Percentiles rank a stretch among this genome's conserved stretches.
phyloP scores from a whole-genome alignment of 306 rosid species.

The Cucurbita ficifolia region DNA sequence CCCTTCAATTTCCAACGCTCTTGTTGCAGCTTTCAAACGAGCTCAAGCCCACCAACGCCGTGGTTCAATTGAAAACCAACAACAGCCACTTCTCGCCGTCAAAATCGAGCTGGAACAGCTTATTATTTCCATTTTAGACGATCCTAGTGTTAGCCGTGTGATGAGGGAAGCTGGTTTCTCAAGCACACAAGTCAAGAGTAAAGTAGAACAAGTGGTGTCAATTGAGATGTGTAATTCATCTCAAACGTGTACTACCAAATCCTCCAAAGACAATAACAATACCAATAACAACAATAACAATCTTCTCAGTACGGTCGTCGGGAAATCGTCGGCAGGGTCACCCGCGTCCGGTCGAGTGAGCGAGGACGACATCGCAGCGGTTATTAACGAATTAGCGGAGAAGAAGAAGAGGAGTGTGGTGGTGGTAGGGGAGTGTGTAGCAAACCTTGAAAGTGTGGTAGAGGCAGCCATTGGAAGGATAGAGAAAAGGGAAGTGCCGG shows the following conservation, averaged over 20 bases:
- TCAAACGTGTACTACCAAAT: constrained; percentile 27
- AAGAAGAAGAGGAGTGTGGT: constrained; percentile 40
- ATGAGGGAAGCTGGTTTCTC: constrained; percentile 88
- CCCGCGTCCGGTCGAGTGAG: constrained; percentile 17
- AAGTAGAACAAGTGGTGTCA: constrained; percentile 74
- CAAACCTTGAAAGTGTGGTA: constrained; percentile 42
- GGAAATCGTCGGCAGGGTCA: background rate
- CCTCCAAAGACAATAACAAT: constrained; percentile 27
- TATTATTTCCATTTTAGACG: constrained; percentile 74
- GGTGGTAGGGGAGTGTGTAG: constrained; percentile 75
- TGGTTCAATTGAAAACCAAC: constrained; percentile 86
- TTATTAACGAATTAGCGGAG: constrained; percentile 37
- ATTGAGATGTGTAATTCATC: constrained; percentile 41
- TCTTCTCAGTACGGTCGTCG: background rate
- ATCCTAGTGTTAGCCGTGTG: constrained; percentile 91
- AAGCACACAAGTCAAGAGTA: constrained; percentile 77
- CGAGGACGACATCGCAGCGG: constrained; percentile 44
- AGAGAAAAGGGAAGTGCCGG: constrained; percentile 52
- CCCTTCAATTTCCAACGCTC: constrained; percentile 84
- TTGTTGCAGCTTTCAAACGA: constrained; percentile 88
- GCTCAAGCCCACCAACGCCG: constrained; percentile 98
- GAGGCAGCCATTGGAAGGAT: constrained; percentile 51
- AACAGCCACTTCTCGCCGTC: constrained; percentile 69
- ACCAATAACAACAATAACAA: background rate
- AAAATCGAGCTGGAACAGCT: constrained; percentile 85